Percentiles rank a stretch among this genome's conserved stretches.
Evolutionary conservation across 257 asterid genomes (phyloP).

Genomic region (Craterostigma plantagineum): DNA sequence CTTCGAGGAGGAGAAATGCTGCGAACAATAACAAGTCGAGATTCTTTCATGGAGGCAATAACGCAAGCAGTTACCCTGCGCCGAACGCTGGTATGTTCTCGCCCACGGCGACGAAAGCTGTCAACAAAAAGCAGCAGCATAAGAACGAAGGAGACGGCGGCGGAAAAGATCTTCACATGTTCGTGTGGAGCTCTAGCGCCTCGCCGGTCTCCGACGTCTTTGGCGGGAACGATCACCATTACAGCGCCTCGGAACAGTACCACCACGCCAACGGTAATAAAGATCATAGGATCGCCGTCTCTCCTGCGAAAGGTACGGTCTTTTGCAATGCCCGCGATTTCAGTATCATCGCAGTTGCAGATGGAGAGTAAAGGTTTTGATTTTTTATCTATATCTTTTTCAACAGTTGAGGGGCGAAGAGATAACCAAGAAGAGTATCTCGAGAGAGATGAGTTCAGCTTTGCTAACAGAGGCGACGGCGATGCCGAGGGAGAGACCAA

Average conservation of each 20-base stretch:
- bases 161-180: slow-evolving; percentile 86
- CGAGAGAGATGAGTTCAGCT: slow-evolving; percentile 51
- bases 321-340: not conserved
- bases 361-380: not conserved
- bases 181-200: slow-evolving; percentile 87
- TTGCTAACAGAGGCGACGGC: slow-evolving; percentile 40
- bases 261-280: slow-evolving; percentile 24
- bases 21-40: slow-evolving; percentile 20
- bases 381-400: not conserved
- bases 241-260: slow-evolving; percentile 20
- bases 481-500: slow-evolving; percentile 16
- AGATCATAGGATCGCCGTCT: slow-evolving; percentile 42
- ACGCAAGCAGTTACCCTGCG: slow-evolving; percentile 28
- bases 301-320: slow-evolving; percentile 48
- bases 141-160: slow-evolving; percentile 30
- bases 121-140: slow-evolving; percentile 10
- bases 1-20: slow-evolving; percentile 33
- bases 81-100: slow-evolving; percentile 59
- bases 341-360: not conserved
- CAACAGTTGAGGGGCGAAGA: slow-evolving; percentile 21
- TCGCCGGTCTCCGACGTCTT: slow-evolving; percentile 89
- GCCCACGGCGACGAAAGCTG: slow-evolving; percentile 5
- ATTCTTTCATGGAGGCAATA: slow-evolving; percentile 16
- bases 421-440: slow-evolving; percentile 31
- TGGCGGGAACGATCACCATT: slow-evolving; percentile 41